phyloP scores from a whole-genome alignment of 306 rosid genomes.

The Trichosanthes truncata region DNA sequence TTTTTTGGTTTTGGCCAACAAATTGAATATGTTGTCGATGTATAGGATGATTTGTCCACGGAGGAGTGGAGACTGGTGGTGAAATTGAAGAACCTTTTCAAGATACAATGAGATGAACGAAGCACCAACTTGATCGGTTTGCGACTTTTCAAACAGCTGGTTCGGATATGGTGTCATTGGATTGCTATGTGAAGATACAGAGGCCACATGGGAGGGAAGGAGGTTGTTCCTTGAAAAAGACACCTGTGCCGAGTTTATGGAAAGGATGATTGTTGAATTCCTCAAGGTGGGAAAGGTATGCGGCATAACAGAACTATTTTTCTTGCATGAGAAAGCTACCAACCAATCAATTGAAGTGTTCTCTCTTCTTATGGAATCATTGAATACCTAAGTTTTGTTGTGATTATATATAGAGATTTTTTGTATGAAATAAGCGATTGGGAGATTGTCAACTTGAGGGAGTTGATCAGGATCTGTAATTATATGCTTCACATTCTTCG shows the following conservation, averaged over 20 bases:
- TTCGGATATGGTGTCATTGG: background rate
- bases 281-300: background rate
- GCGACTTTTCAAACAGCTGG: background rate
- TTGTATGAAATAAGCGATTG: background rate
- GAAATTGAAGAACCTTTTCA: conserved; percentile 71
- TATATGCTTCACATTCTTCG: background rate
- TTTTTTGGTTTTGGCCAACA: background rate
- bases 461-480: background rate
- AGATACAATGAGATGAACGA: conserved; percentile 45
- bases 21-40: background rate
- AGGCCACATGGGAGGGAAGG: background rate
- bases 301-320: background rate
- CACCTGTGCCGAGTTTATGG: background rate
- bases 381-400: background rate
- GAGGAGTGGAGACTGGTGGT: conserved; percentile 83
- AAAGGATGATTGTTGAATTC: background rate
- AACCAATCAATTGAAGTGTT: background rate
- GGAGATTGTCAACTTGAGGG: background rate
- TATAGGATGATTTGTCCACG: conserved; percentile 57
- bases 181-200: background rate
- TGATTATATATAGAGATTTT: background rate
- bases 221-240: background rate
- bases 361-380: background rate
- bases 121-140: background rate
- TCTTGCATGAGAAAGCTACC: background rate